phyloP scores from a whole-genome alignment of 179 eudicot genomes.

The Beta corolliflora region DNA sequence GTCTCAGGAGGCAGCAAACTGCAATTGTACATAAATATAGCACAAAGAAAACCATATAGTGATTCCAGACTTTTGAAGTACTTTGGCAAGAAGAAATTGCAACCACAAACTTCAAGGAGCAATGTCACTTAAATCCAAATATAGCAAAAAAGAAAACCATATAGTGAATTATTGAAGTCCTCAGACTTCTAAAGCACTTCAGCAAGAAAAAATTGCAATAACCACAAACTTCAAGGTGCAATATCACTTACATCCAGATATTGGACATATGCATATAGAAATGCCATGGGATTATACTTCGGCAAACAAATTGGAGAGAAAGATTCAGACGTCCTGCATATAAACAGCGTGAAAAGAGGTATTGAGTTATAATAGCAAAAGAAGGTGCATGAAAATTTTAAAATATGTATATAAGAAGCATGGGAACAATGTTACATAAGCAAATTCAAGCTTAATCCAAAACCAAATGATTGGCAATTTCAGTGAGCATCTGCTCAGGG shows the following conservation, averaged over 20 bases:
- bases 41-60: too few relatives aligned
- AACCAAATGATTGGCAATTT: neutral
- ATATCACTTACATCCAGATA: slow-evolving; percentile 77
- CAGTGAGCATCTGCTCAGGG: neutral
- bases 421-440: neutral
- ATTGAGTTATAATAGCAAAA: neutral
- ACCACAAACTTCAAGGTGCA: slow-evolving; percentile 15
- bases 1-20: too few relatives aligned
- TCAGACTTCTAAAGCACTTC: slow-evolving; percentile 5
- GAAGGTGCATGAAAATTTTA: neutral
- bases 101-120: too few relatives aligned
- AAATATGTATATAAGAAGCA: neutral
- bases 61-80: too few relatives aligned
- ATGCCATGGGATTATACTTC: slow-evolving; percentile 96
- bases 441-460: neutral
- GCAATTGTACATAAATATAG: too few relatives aligned
- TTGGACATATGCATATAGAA: slow-evolving; percentile 89
- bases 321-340: slow-evolving; percentile 93
- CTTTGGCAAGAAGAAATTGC: too few relatives aligned
- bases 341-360: slow-evolving; percentile 30
- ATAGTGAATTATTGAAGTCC: neutral
- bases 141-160: neutral
- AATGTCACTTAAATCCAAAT: too few relatives aligned
- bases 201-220: neutral
- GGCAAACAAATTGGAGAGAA: slow-evolving; percentile 99